Evolutionary conservation across 352 stramenopile species (phyloP).

Genomic region (Globisporangium sylvaticum): DNA sequence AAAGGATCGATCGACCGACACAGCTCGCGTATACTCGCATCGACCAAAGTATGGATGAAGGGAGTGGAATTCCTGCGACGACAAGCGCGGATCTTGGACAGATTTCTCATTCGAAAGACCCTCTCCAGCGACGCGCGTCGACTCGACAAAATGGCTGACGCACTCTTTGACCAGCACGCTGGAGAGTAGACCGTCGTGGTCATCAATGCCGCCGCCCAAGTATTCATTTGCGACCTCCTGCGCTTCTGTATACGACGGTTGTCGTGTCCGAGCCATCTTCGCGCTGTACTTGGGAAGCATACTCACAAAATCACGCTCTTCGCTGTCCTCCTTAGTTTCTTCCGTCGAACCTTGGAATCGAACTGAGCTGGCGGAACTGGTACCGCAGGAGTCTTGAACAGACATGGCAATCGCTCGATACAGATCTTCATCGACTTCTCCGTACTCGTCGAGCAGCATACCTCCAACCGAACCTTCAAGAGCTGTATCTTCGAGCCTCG

Average conservation of each 20-base stretch:
- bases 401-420: constrained; percentile 15
- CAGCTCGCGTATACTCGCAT: constrained; percentile 70
- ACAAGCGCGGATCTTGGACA: constrained; percentile 10
- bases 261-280: constrained; percentile 22
- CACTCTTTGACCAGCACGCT: constrained; percentile 82
- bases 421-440: constrained; percentile 19
- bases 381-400: constrained; percentile 2
- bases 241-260: constrained; percentile 58
- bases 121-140: constrained; percentile 65
- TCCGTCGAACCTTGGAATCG: constrained; percentile 7
- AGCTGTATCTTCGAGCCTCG: not conserved
- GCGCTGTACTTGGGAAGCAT: not conserved
- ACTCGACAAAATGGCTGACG: constrained; percentile 81
- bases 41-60: constrained; percentile 83
- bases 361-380: not conserved
- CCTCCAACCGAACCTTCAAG: not conserved
- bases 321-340: constrained; percentile 38
- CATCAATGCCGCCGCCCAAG: constrained; percentile 40
- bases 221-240: constrained; percentile 58
- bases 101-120: constrained; percentile 17
- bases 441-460: constrained; percentile 1
- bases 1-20: constrained; percentile 45
- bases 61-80: constrained; percentile 64
- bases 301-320: constrained; percentile 7
- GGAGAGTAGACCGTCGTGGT: constrained; percentile 60